Evolutionary conservation across 768 basidiomycete species (phyloP).

Genomic region (Pleurotus giganteus): DNA sequence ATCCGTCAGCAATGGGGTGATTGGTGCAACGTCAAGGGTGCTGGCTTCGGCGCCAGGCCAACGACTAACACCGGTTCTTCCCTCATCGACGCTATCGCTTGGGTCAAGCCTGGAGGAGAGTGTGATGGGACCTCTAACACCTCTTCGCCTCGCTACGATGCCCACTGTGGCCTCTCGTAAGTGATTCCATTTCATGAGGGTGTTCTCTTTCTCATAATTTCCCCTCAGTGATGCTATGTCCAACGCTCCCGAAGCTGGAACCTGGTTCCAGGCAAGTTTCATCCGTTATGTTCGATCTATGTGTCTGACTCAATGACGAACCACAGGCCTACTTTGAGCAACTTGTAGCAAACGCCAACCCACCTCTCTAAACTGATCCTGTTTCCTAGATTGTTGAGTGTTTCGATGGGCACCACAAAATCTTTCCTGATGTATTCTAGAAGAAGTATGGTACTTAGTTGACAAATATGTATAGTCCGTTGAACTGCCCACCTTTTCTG

Average conservation of each 20-base stretch:
- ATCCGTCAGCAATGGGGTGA: constrained; percentile 61
- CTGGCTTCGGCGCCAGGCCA: constrained; percentile 61
- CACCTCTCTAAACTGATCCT: constrained; percentile 36
- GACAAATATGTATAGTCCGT: too few species aligned
- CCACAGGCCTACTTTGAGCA: constrained; percentile 49
- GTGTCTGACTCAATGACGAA: constrained; percentile 3
- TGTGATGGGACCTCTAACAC: constrained; percentile 61
- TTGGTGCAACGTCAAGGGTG: constrained; percentile 67
- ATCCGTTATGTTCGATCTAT: background rate
- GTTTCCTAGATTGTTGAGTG: background rate
- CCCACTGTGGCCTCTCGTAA: constrained; percentile 46
- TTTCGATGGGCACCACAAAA: background rate
- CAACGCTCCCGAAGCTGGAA: constrained; percentile 61
- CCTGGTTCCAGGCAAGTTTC: constrained; percentile 53
- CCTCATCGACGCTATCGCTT: constrained; percentile 60
- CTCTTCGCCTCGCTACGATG: constrained; percentile 51
- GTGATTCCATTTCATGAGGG: constrained; percentile 18
- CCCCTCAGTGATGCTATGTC: constrained; percentile 52
- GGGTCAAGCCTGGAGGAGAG: constrained; percentile 70
- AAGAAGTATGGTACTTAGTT: background rate
- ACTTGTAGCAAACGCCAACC: constrained; percentile 54
- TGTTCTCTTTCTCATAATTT: constrained; percentile 5
- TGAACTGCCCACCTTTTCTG: too few species aligned
- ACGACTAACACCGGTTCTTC: constrained; percentile 52
- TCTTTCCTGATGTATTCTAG: constrained; percentile 1